Percentiles rank a stretch among this genome's conserved stretches.
These are phyloP conservation scores for Pseudogymnoascus sp. DNA, from an alignment of 2,329 filamentous ascomycete genomes.

Conservation along the genomic window DNA sequence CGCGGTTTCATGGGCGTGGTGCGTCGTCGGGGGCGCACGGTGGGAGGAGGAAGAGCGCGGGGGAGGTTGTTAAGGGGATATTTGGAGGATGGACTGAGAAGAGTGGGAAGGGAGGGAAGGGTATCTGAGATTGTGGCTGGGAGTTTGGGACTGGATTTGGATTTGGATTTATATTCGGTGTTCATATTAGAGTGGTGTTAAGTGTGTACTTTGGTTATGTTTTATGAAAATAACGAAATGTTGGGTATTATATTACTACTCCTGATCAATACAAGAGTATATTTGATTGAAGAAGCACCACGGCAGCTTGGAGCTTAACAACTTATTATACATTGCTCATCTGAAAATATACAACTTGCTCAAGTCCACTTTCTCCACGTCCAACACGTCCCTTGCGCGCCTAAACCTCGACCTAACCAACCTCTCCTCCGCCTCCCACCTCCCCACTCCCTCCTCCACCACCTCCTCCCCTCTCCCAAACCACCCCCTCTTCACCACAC, in stretches of 20 bases:
- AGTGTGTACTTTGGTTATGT: background rate
- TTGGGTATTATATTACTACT: conserved; percentile 4
- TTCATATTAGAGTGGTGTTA: background rate
- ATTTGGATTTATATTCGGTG: background rate
- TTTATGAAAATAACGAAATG: background rate
- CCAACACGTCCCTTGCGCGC: conserved; percentile 21
- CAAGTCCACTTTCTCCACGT: conserved; percentile 5
- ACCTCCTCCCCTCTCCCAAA: conserved; percentile 21
- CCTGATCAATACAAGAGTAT: background rate
- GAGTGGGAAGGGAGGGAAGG: background rate
- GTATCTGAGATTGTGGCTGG: background rate
- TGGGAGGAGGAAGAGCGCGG: background rate
- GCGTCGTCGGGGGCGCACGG: background rate
- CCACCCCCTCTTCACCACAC: conserved; percentile 18
- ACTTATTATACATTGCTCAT: background rate
- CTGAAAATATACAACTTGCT: background rate
- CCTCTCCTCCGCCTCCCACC: conserved; percentile 29
- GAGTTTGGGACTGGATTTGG: background rate
- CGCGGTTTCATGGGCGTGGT: background rate
- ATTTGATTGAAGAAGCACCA: background rate
- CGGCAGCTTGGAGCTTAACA: background rate
- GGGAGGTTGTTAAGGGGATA: background rate
- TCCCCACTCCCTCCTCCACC: conserved; percentile 20
- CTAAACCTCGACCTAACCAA: conserved; percentile 26
- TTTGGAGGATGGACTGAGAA: background rate